Percentiles rank a stretch among this genome's conserved stretches.
Conservation (phyloP, 768 basidiomycete species). For the Leccinum variicolor region DNA sequence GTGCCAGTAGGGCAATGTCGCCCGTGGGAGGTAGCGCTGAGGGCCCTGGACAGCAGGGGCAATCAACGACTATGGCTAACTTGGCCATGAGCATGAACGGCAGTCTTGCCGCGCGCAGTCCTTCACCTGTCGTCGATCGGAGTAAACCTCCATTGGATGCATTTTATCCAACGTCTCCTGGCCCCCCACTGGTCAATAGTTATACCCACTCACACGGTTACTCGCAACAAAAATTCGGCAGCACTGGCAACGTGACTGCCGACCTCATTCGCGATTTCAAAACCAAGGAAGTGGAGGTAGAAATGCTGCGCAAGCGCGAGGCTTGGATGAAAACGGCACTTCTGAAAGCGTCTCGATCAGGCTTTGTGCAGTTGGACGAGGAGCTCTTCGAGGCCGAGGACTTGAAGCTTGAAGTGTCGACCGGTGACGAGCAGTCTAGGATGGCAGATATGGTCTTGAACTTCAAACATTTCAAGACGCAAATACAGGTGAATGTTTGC, state of each 20-base stretch:
- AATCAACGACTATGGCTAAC: constrained; percentile 48
- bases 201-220: constrained; percentile 41
- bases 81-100: constrained; percentile 54
- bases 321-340: constrained; percentile 85
- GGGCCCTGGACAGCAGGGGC: constrained; percentile 19
- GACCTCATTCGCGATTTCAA: constrained; percentile 80
- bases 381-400: constrained; percentile 39
- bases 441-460: constrained; percentile 70
- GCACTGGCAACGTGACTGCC: constrained; percentile 66
- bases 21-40: constrained; percentile 41
- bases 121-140: constrained; percentile 56
- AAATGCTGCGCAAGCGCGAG: constrained; percentile 71
- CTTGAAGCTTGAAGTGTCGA: constrained; percentile 33
- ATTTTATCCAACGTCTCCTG: constrained; percentile 45
- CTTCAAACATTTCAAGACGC: constrained; percentile 86
- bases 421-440: constrained; percentile 43
- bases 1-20: constrained; percentile 54
- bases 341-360: constrained; percentile 67
- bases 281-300: constrained; percentile 78
- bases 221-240: constrained; percentile 38
- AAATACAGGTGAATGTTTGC: constrained; percentile 67
- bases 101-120: constrained; percentile 45
- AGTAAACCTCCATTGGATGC: constrained; percentile 57
- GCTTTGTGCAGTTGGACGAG: constrained; percentile 67
- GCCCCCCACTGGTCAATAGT: constrained; percentile 49